Conservation (phyloP, 768 basidiomycete genomes). For the Mycena albidolilacea region DNA sequence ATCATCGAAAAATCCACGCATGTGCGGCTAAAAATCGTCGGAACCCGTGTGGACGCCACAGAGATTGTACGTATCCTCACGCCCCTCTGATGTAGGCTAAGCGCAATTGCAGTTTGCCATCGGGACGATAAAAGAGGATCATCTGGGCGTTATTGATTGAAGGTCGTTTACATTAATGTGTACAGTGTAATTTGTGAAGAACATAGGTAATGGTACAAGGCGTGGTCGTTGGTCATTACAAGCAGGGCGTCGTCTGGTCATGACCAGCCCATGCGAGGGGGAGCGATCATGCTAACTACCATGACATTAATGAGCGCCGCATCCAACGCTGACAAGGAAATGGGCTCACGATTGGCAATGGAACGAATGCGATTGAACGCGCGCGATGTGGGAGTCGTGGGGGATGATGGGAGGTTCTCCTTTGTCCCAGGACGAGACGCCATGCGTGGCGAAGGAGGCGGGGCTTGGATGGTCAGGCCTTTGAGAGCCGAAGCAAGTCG, state of each 20-base stretch:
- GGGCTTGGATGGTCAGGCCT: constrained; percentile 20
- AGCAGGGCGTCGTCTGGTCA: constrained; percentile 29
- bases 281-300: constrained; percentile 7
- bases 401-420: constrained; percentile 23
- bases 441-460: constrained; percentile 11
- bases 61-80: constrained; percentile 81
- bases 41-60: constrained; percentile 96
- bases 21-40: constrained; percentile 97
- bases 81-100: constrained; percentile 7
- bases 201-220: neutral
- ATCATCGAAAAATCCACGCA: constrained; percentile 95
- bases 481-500: neutral
- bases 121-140: constrained; percentile 98
- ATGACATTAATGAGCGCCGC: constrained; percentile 1
- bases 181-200: constrained; percentile 28
- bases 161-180: neutral
- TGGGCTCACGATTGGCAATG: constrained; percentile 20
- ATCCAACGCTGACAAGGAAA: neutral
- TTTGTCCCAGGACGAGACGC: constrained; percentile 3
- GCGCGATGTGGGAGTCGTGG: constrained; percentile 15
- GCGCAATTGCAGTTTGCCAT: constrained; percentile 84
- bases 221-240: constrained; percentile 5
- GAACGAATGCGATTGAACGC: constrained; percentile 25
- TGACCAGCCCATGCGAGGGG: constrained; percentile 15
- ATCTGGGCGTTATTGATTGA: constrained; percentile 92